Conservation (phyloP, 164 flowering plant genomes). For the Buxus sempervirens region DNA sequence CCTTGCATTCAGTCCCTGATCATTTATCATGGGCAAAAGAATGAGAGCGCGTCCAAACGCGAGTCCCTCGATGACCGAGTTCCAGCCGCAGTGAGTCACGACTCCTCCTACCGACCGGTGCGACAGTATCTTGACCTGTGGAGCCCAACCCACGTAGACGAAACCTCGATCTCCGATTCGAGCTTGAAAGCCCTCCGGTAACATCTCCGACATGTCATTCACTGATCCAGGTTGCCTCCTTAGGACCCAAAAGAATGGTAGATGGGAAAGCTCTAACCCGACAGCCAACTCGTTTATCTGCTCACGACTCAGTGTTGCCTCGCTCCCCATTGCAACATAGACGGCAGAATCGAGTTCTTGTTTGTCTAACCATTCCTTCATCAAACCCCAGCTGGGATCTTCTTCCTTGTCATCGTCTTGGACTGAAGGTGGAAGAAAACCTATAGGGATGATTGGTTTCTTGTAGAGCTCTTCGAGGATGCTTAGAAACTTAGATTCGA, state of each 20-base stretch:
- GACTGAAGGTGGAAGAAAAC: no score
- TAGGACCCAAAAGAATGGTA: conserved; percentile 64
- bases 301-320: no score
- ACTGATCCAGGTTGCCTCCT: conserved; percentile 20
- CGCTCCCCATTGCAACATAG: conserved; percentile 56
- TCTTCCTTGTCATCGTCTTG: conserved; percentile 1
- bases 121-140: conserved; percentile 47
- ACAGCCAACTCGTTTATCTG: conserved; percentile 39
- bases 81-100: conserved; percentile 76
- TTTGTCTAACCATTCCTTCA: no score
- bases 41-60: conserved; percentile 35
- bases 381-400: no score
- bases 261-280: conserved; percentile 45
- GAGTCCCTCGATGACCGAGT: conserved; percentile 53
- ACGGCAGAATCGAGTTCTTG: no score
- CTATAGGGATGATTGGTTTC: no score
- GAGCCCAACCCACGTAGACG: conserved; percentile 47
- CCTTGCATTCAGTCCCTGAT: no score
- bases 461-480: no score
- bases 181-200: conserved; percentile 44
- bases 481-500: conserved; percentile 49
- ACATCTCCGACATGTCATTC: conserved; percentile 4
- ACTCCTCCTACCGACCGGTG: no score
- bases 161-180: conserved; percentile 40
- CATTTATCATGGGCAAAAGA: no score